phyloP scores from a whole-genome alignment of 139 green algal genomes.

The Asterochloris sp. region DNA sequence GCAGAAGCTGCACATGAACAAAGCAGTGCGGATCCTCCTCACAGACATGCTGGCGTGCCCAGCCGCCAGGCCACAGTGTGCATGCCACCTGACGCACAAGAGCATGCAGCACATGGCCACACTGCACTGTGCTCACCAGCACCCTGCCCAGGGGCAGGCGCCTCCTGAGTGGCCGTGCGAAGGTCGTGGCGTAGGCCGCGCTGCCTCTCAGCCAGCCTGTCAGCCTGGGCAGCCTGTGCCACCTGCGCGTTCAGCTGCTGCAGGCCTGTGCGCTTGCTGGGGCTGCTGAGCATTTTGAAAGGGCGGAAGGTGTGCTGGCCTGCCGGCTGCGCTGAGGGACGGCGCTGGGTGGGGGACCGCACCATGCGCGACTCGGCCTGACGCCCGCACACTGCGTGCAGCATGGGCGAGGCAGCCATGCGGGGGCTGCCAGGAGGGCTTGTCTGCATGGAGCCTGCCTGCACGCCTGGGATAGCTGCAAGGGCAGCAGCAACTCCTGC shows the following conservation, averaged over 20 bases:
- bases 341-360: not conserved
- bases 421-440: not conserved
- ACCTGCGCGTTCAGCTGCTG: slow-evolving; percentile 15
- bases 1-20: too few relatives aligned
- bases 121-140: too few relatives aligned
- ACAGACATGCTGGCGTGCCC: too few relatives aligned
- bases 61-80: too few relatives aligned
- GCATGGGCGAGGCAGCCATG: not conserved
- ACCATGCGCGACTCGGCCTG: not conserved
- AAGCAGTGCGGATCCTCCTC: too few relatives aligned
- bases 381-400: too few relatives aligned
- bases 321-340: slow-evolving; percentile 5
- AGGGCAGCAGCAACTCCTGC: not conserved
- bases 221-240: slow-evolving; percentile 8
- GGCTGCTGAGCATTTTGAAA: slow-evolving; percentile 12
- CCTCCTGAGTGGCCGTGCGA: slow-evolving; percentile 11
- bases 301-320: slow-evolving; percentile 12
- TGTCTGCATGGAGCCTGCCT: slow-evolving; percentile 1
- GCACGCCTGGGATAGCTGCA: slow-evolving; percentile 3
- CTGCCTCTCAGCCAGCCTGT: slow-evolving; percentile 5
- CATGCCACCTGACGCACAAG: too few relatives aligned
- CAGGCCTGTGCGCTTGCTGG: not conserved
- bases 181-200: slow-evolving; percentile 1
- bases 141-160: too few relatives aligned
- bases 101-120: too few relatives aligned